Percentiles rank a stretch among this genome's conserved stretches.
These are phyloP conservation scores for Lactuca sativa DNA, from an alignment of 129 eudicot species.

Conservation along the genomic window DNA sequence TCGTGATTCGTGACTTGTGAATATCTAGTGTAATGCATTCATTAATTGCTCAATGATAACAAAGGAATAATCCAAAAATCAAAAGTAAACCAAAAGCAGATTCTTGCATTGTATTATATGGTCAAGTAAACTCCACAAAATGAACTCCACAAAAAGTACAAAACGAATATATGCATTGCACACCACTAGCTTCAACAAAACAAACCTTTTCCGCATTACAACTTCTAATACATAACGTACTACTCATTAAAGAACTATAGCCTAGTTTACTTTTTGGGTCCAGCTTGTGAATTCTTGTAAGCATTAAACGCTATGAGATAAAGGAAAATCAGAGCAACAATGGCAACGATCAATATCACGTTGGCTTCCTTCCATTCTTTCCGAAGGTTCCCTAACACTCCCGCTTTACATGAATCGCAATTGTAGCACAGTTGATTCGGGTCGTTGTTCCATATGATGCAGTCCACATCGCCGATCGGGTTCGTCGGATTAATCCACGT, in stretches of 20 bases:
- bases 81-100: constrained; percentile 29
- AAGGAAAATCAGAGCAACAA: constrained; percentile 68
- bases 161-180: constrained; percentile 28
- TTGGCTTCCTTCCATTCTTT: constrained; percentile 89
- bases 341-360: constrained; percentile 62
- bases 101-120: constrained; percentile 35
- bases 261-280: constrained; percentile 26
- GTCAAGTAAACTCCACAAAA: constrained; percentile 27
- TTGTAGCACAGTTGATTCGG: constrained; percentile 73
- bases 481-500: constrained; percentile 75
- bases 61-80: constrained; percentile 20
- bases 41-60: constrained; percentile 4
- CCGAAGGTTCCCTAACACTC: constrained; percentile 76
- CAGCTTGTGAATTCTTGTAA: constrained; percentile 66
- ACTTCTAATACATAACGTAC: constrained; percentile 11
- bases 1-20: neutral
- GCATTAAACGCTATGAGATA: constrained; percentile 91
- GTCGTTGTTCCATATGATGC: constrained; percentile 82
- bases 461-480: constrained; percentile 65
- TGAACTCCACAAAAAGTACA: constrained; percentile 17
- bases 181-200: constrained; percentile 27
- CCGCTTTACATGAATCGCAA: constrained; percentile 89
- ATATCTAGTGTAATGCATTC: neutral
- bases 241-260: constrained; percentile 20
- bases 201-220: constrained; percentile 7